Evolutionary conservation across 495 filamentous ascomycete species (phyloP), one percentile per base, ranked within the genome.

Genomic region (Penicillium mononematosum): DNA sequence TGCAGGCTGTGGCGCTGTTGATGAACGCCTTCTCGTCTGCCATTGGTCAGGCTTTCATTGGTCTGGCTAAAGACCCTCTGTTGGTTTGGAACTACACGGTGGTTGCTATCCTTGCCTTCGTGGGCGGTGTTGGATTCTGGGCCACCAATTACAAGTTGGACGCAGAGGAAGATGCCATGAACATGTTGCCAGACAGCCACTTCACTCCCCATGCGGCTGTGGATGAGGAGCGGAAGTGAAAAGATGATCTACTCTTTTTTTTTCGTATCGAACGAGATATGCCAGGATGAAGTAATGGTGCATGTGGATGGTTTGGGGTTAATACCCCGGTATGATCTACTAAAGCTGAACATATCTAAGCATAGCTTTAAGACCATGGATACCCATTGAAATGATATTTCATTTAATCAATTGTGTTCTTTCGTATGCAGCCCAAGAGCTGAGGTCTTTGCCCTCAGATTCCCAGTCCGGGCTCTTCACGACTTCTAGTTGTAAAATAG

Each of bases 11-110:
- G 41, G 80, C 80, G 29, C 79, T 90, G 42, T 88, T 91, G 70
- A 85, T 82, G 72, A 85, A 80, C 43, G 89, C 88, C 34, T 78
- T 91, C 67, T 81, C 83, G 0, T 74, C 84, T 17, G 87, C 88
- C 17, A 76, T 92, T 44, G 85, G 84, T 9, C 80, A 89, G 70
- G 87, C 87, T 0, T 73, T 91, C n/a, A 79, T 84, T 14, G 73
- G 80, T 5, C 72, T 90, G 2, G 78, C 84, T n/a, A 75, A 71
- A 9, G 89, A 92, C 62, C 88, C 89, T 0, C 65, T 85, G 4
- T 75, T 92, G n/a, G 72, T 83, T 22, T 80, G 77, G 75, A 82
- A 89, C 66, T 91, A 91, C 66, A 78, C 73, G 5, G 61, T 80
- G 2, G 79, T 87, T 27, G 87, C 83, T 10, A 78, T 89, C 31